A percentile compares a stretch with the other conserved stretches of the same genome.
Evolutionary conservation across 2,329 filamentous ascomycete genomes (phyloP).

Genomic region (Penicillium sp.): DNA sequence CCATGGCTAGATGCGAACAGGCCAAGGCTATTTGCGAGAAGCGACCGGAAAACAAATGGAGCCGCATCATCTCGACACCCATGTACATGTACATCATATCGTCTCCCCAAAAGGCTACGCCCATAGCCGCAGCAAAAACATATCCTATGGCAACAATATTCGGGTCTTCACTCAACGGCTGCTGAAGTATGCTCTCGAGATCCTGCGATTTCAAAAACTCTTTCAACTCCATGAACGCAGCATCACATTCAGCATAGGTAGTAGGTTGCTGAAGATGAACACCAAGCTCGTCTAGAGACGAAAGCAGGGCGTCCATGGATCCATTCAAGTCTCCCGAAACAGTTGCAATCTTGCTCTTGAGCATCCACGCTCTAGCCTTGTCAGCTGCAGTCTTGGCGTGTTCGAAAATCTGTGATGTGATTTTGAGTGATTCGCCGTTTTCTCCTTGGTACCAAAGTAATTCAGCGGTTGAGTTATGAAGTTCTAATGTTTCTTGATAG

Average conservation of each 20-base stretch:
- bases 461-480: constrained; percentile 76
- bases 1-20: constrained; percentile 56
- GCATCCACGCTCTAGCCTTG: constrained; percentile 77
- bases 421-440: constrained; percentile 60
- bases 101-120: constrained; percentile 59
- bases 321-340: constrained; percentile 67
- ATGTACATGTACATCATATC: constrained; percentile 57
- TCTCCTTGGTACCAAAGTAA: constrained; percentile 77
- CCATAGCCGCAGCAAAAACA: constrained; percentile 56
- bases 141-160: constrained; percentile 46
- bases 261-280: constrained; percentile 63
- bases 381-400: constrained; percentile 70
- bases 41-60: constrained; percentile 52
- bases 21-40: constrained; percentile 57
- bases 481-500: constrained; percentile 79
- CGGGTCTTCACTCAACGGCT: constrained; percentile 41
- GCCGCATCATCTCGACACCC: constrained; percentile 54
- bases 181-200: constrained; percentile 34
- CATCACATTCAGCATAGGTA: constrained; percentile 73
- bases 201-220: constrained; percentile 58
- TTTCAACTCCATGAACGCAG: constrained; percentile 64
- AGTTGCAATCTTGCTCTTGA: constrained; percentile 74
- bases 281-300: constrained; percentile 67
- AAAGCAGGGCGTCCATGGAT: constrained; percentile 66
- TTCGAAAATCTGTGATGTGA: constrained; percentile 67